Conservation (phyloP, 768 basidiomycete species). For the Dacryopinax spathularia region DNA sequence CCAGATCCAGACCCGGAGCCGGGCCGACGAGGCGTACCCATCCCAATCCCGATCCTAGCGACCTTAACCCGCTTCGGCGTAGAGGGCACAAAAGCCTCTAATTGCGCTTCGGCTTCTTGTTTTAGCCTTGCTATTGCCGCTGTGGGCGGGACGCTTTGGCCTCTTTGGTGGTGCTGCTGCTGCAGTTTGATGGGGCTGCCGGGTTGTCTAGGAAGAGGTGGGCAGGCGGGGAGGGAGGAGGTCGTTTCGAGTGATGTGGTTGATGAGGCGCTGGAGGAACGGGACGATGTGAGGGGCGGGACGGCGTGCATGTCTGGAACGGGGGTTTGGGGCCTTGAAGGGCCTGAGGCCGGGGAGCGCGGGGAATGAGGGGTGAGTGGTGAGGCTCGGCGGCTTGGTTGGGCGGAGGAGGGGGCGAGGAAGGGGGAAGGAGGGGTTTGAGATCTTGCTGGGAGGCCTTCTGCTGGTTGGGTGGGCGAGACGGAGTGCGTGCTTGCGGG, state of each 20-base stretch:
- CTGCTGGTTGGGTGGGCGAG: conserved; percentile 7
- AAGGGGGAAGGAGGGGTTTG: too few species aligned
- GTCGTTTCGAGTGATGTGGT: conserved; percentile 10
- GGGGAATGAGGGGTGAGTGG: background rate
- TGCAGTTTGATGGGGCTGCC: background rate
- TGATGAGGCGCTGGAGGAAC: conserved; percentile 8
- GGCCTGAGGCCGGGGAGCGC: background rate
- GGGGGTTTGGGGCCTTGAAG: too few species aligned
- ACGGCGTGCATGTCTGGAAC: background rate
- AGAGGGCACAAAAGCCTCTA: conserved; percentile 37
- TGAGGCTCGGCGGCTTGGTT: background rate
- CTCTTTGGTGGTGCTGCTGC: too few species aligned
- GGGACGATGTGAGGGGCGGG: conserved; percentile 4
- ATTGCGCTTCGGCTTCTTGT: background rate
- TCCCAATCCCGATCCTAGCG: conserved; percentile 20
- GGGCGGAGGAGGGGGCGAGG: background rate
- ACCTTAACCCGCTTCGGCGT: conserved; percentile 49
- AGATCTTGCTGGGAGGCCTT: too few species aligned
- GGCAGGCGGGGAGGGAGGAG: conserved; percentile 12
- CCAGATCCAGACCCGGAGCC: background rate
- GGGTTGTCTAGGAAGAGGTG: conserved; percentile 4
- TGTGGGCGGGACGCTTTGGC: background rate
- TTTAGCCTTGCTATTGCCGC: too few species aligned
- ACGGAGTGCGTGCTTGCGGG: conserved; percentile 2
- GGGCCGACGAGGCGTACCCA: conserved; percentile 18